Percentiles rank a stretch among this genome's conserved stretches.
phyloP scores from a whole-genome alignment of 495 filamentous ascomycete genomes.

The Hypoxylon perforatum region DNA sequence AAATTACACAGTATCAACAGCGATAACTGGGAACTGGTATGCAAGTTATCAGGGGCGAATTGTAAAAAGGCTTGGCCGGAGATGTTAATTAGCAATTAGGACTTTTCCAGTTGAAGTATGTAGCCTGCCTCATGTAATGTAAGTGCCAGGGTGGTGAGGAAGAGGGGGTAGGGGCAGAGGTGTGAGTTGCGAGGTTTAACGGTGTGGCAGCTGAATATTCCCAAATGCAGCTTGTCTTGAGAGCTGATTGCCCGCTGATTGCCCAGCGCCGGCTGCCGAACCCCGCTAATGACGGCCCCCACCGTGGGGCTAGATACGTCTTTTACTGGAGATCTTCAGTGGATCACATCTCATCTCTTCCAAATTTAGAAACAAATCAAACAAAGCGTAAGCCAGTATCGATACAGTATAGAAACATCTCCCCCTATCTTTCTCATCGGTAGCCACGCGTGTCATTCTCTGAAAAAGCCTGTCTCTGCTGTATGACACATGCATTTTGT shows the following conservation, averaged over 20 bases:
- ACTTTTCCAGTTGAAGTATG: too few species aligned
- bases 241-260: slow-evolving; percentile 23
- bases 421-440: slow-evolving; percentile 16
- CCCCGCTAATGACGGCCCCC: slow-evolving; percentile 23
- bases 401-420: slow-evolving; percentile 12
- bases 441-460: not conserved
- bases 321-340: slow-evolving; percentile 16
- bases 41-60: slow-evolving; percentile 20
- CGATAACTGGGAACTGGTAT: not conserved
- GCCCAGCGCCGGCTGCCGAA: not conserved
- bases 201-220: slow-evolving; percentile 33
- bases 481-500: slow-evolving; percentile 3
- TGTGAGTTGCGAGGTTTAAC: slow-evolving; percentile 7
- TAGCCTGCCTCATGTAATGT: too few species aligned
- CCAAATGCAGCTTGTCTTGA: slow-evolving; percentile 24
- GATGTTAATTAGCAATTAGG: too few species aligned
- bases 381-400: slow-evolving; percentile 16
- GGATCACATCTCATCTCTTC: slow-evolving; percentile 11
- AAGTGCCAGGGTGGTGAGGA: too few species aligned
- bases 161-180: not conserved
- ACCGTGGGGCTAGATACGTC: slow-evolving; percentile 38
- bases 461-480: not conserved
- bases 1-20: not conserved
- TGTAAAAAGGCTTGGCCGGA: slow-evolving; percentile 2
- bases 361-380: slow-evolving; percentile 34